Base-by-base conservation (phyloP, 192 early-diverging fungal species). In the Coemansia sp. region DNA sequence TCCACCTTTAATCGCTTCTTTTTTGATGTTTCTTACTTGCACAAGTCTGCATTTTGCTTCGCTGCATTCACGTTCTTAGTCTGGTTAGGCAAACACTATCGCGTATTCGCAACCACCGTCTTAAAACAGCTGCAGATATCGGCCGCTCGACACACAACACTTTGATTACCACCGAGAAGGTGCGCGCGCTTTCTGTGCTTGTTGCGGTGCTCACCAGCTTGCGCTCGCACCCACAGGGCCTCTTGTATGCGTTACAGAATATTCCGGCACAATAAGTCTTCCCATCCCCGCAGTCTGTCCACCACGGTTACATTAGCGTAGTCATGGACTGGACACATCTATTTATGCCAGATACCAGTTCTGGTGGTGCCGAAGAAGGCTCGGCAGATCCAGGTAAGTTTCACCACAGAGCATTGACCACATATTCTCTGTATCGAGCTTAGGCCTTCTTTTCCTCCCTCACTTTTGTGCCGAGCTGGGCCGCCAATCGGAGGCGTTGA, bases 301-400 rank as follows among this genome's bases (percentile, higher is more conserved):
- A 4, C 36, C 19, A 52, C 60, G 29, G 46, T 19, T 57, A 27
- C 56, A n/a, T 30, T 17, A 5, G 10, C 57, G 17, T 39, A 17
- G 25, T 27, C 53, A 81, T 81, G 78, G 74, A 81, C 67, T 81
- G 78, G 78, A 54, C 73, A 51, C 73, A 75, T 29, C 63, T 81
- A 1, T 81, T 81, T 63, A 68, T 69, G 66, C 59, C 73, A 10
- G 68, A 70, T 36, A 69, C 70, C 23, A 36, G 55, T 59, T 32
- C 66, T 2, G 63, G 24, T 31, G 54, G 60, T 60, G 57, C 63
- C 54, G 66, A 54, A 5, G 57, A 60, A 9, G 67, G 73, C 31
- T 62, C 73, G 11, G 52, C 72, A 50, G 78, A 81, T 32, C 56
- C 78, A 19, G 78, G 78, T 81, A 75, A 64, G 78, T 70, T 53